Evolutionary conservation across 78 protist genomes (phyloP).

Genomic region (slime mould (Dictyostelium discoideum)): DNA sequence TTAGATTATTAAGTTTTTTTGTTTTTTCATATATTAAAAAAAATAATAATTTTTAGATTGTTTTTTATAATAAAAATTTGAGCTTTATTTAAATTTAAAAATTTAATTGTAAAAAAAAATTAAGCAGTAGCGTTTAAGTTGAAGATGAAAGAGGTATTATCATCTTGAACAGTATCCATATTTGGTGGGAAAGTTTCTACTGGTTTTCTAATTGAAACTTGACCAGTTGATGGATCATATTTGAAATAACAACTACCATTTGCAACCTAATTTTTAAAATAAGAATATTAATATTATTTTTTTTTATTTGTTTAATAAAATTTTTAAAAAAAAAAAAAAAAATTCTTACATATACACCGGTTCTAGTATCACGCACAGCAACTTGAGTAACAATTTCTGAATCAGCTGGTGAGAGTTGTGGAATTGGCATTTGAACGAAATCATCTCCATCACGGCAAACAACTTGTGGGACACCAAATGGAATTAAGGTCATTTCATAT

Average conservation of each 20-base stretch:
- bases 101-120: too few relatives aligned
- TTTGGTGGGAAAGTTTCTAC: constrained; percentile 45
- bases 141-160: constrained; percentile 15
- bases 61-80: too few relatives aligned
- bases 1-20: too few relatives aligned
- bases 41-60: too few relatives aligned
- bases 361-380: neutral
- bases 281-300: too few relatives aligned
- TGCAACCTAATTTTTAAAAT: neutral
- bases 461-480: constrained; percentile 13
- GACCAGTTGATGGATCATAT: constrained; percentile 24
- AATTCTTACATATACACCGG: neutral
- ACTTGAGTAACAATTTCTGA: constrained; percentile 36
- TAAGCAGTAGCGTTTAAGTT: neutral
- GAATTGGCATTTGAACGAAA: constrained; percentile 50
- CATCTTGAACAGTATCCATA: constrained; percentile 12
- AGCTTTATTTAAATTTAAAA: too few relatives aligned
- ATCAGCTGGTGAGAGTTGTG: constrained; percentile 32
- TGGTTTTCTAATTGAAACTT: neutral
- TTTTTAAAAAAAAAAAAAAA: too few relatives aligned
- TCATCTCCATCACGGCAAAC: constrained; percentile 5
- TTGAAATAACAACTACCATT: constrained; percentile 52
- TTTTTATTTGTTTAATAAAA: too few relatives aligned
- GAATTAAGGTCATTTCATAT: constrained; percentile 42
- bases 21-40: too few relatives aligned